Percentiles rank a stretch among this genome's conserved stretches.
These are phyloP conservation scores for Datisca glomerata DNA, from an alignment of 306 rosid genomes.

Conservation along the genomic window DNA sequence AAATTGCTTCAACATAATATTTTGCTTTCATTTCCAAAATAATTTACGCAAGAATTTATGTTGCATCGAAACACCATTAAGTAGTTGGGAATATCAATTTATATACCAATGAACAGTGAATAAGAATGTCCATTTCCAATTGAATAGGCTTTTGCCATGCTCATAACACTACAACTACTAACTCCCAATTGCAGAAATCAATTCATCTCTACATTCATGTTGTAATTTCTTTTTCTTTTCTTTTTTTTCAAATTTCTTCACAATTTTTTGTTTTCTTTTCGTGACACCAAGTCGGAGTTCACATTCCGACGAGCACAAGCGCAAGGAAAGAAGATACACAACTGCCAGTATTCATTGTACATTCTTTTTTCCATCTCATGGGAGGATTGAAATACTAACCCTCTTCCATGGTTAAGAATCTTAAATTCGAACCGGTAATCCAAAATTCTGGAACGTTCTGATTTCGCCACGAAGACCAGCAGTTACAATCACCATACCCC, in stretches of 20 bases:
- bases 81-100: too few relatives aligned
- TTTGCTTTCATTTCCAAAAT: too few relatives aligned
- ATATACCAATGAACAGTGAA: too few relatives aligned
- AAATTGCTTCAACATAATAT: too few relatives aligned
- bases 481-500: slow-evolving; percentile 96
- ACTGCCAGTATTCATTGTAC: too few relatives aligned
- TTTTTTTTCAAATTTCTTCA: slow-evolving; percentile 4
- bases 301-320: slow-evolving; percentile 41
- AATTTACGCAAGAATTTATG: too few relatives aligned
- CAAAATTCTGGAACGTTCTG: slow-evolving; percentile 89
- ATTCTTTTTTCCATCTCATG: slow-evolving; percentile 35
- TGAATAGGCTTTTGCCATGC: too few relatives aligned
- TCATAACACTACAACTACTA: too few relatives aligned
- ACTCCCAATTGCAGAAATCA: slow-evolving; percentile 49
- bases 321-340: slow-evolving; percentile 41
- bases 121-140: too few relatives aligned
- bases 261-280: slow-evolving; percentile 32
- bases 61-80: too few relatives aligned
- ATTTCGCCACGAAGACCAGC: slow-evolving; percentile 92
- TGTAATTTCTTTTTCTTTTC: slow-evolving; percentile 17
- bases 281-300: slow-evolving; percentile 32
- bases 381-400: slow-evolving; percentile 15
- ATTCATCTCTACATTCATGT: slow-evolving; percentile 44
- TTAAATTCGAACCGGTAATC: slow-evolving; percentile 70
- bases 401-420: too few relatives aligned